Conservation (phyloP, 306 rosid genomes). For the Malus domestica region DNA sequence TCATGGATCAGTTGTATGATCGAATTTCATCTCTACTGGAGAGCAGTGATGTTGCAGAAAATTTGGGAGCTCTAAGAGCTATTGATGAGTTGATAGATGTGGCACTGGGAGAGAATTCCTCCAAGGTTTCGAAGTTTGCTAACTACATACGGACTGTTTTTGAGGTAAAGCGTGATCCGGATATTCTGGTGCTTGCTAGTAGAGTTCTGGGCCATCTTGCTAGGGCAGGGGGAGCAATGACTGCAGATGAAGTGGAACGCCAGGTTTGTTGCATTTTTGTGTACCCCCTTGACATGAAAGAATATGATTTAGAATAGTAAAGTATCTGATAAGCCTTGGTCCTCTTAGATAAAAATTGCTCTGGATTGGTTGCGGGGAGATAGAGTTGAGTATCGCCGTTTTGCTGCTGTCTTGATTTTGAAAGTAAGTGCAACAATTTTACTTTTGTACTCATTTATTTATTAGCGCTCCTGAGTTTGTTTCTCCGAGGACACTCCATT, state of each 20-base stretch:
- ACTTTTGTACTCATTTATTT: background rate
- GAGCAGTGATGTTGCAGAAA: conserved; percentile 72
- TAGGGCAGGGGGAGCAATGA: conserved; percentile 97
- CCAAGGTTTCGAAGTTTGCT: conserved; percentile 84
- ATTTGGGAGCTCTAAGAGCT: conserved; percentile 89
- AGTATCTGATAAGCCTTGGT: conserved; percentile 12
- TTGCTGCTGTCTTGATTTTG: conserved; percentile 88
- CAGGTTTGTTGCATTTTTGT: conserved; percentile 48
- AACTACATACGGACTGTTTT: conserved; percentile 76
- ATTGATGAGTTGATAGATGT: conserved; percentile 93
- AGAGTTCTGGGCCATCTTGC: conserved; percentile 94
- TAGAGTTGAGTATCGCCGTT: conserved; percentile 86
- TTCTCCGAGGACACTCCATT: background rate
- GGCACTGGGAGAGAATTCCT: conserved; percentile 90
- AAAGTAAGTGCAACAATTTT: conserved; percentile 51
- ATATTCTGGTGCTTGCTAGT: conserved; percentile 80
- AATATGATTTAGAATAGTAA: background rate
- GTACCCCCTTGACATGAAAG: background rate
- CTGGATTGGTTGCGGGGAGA: conserved; percentile 83
- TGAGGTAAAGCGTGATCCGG: conserved; percentile 85
- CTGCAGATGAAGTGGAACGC: conserved; percentile 93
- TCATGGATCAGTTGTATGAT: conserved; percentile 92
- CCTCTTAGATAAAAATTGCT: conserved; percentile 66
- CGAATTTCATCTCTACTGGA: conserved; percentile 72
- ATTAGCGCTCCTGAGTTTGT: background rate